Conservation (phyloP, 78 protist genomes). For the Neovahlkampfia damariscottae region DNA sequence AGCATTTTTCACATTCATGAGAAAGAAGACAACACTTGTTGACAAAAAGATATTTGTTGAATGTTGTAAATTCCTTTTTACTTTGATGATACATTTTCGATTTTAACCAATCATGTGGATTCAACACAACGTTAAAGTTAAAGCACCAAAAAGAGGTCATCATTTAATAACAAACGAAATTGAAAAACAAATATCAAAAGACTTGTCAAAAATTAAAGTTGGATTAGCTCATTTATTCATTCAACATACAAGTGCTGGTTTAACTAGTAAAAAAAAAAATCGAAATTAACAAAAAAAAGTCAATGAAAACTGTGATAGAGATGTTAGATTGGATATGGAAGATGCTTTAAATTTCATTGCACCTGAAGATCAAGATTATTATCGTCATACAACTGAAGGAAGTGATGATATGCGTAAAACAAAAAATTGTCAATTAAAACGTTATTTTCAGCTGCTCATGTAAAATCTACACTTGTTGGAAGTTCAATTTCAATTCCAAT, state of each 20-base stretch:
- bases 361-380: conserved; percentile 1
- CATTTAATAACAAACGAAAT: conserved; percentile 25
- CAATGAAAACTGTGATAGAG: background rate
- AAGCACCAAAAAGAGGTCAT: background rate
- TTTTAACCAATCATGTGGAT: background rate
- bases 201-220: background rate
- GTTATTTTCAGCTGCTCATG: too few species aligned
- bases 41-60: too few species aligned
- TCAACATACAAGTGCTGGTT: conserved; percentile 23
- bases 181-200: background rate
- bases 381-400: conserved; percentile 22
- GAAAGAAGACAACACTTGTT: too few species aligned
- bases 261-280: conserved; percentile 12
- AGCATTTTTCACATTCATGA: too few species aligned
- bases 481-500: conserved; percentile 21
- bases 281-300: conserved; percentile 2
- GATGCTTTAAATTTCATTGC: background rate
- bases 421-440: too few species aligned
- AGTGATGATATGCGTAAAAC: conserved; percentile 32
- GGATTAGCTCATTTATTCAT: conserved; percentile 9
- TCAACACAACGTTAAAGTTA: conserved; percentile 3
- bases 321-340: conserved; percentile 13
- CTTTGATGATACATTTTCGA: too few species aligned
- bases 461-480: conserved; percentile 20
- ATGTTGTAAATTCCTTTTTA: too few species aligned